Evolutionary conservation across 495 filamentous ascomycete species (phyloP).

Genomic region (Aspergillus conjunctus): DNA sequence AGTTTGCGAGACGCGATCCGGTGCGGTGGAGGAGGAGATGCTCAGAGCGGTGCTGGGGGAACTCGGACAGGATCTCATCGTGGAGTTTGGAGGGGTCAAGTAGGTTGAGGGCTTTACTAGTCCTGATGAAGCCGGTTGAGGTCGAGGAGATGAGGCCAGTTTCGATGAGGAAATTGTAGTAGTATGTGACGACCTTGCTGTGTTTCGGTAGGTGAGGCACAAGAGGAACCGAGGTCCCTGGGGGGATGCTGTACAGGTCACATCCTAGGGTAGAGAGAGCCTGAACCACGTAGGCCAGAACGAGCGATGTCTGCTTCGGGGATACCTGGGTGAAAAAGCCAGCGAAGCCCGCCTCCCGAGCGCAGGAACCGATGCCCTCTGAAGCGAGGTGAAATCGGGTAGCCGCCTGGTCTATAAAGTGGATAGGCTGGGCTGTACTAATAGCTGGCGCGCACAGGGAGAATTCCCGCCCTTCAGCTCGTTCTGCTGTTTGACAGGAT

Average conservation of each 20-base stretch:
- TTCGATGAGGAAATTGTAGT: not conserved
- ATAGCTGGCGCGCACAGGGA: too few relatives aligned
- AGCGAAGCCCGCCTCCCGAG: too few relatives aligned
- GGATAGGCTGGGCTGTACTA: too few relatives aligned
- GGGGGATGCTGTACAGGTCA: not conserved
- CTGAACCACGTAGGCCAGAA: not conserved
- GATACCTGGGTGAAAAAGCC: too few relatives aligned
- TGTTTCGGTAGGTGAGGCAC: not conserved
- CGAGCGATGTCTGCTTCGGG: not conserved
- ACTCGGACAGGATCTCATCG: not conserved
- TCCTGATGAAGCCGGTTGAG: not conserved
- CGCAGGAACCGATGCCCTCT: too few relatives aligned
- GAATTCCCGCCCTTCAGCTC: too few relatives aligned
- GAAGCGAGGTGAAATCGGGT: too few relatives aligned
- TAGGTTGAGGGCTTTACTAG: not conserved
- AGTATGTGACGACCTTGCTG: not conserved
- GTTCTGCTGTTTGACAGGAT: too few relatives aligned
- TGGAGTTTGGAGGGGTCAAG: not conserved
- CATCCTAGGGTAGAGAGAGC: not conserved
- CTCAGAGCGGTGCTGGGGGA: conserved; percentile 31
- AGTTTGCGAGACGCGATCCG: conserved; percentile 24
- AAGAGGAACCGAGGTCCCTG: not conserved
- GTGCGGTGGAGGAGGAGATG: conserved; percentile 30
- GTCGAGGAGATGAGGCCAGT: not conserved
- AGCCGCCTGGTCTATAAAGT: too few relatives aligned